Evolutionary conservation across 768 basidiomycete species (phyloP), one percentile per base, ranked within the genome.

Genomic region (Pisolithus orientalis): DNA sequence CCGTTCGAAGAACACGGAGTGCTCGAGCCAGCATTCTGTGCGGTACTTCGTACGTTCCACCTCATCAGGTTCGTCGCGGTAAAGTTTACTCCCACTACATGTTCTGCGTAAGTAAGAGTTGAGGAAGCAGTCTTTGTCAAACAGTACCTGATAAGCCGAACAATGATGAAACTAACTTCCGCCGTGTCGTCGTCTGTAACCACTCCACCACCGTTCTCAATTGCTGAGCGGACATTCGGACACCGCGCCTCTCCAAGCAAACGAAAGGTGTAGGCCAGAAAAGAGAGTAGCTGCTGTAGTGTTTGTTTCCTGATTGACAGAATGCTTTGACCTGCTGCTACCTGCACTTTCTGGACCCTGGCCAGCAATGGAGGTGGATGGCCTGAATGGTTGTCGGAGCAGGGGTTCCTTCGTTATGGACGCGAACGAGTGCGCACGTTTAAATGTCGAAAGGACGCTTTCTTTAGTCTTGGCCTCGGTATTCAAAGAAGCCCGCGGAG

Each of bases 21-120:
- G 80, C 65, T 97, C 94, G 1, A 97, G 74, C 94, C 94, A 97
- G 63, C 90, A 94, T 66, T 96, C 94, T 0, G 94, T 95, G 42
- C 93, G 80, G 60, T 83, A 90, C 58, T 82, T 84, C 3, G 58
- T 50, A 44, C 79, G 75, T 56, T 74, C 59, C 1, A 34, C 10
- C 6, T 70, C 66, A 49, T 83, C 80, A 5, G 66, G 62, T 62
- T 89, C 87, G 31, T 78, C 75, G 3, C 67, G 70, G 57, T 76
- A 88, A n/a, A 87, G 56, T 55, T 80, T 81, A 58, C 84, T 87
- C 27, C 87, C 88, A 59, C 88, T 90, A 52, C 3, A 21, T 3
- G 25, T 24, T 21, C 14, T 14, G 39, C 39, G 49, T 13, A 21
- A 13, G 13, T 21, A 14, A 39, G 63, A 71, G 50, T n/a, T 25